A percentile compares a stretch with the other conserved stretches of the same genome.
Evolutionary conservation across 2,329 filamentous ascomycete species (phyloP).

Genomic region (Alternaria burnsii): DNA sequence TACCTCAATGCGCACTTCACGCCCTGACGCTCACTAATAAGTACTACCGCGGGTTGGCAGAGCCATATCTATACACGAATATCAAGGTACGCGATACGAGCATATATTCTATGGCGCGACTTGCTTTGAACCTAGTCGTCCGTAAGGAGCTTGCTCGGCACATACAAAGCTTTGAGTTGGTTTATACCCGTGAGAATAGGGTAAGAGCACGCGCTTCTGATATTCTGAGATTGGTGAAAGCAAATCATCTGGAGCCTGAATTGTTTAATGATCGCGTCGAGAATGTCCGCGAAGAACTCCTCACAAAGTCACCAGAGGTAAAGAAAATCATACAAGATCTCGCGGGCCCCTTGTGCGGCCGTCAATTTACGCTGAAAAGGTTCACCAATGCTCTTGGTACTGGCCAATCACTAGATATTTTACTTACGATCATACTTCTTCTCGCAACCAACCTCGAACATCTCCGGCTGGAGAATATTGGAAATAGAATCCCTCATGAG

Average conservation of each 20-base stretch:
- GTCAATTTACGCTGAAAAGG: background rate
- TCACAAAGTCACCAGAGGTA: background rate
- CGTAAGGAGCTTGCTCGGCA: background rate
- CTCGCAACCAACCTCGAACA: background rate
- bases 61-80: background rate
- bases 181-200: background rate
- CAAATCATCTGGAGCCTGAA: background rate
- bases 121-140: background rate
- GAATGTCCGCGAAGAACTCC: background rate
- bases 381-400: background rate
- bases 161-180: background rate
- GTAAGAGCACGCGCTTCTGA: background rate
- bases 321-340: background rate
- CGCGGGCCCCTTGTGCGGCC: too few species aligned
- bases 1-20: background rate
- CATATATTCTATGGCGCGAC: background rate
- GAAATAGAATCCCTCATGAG: too few species aligned
- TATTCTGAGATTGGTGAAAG: too few species aligned
- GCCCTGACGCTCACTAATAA: background rate
- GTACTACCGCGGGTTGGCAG: background rate
- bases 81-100: background rate
- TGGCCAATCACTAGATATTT: background rate
- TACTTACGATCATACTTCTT: background rate
- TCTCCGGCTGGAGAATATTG: too few species aligned
- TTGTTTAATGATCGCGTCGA: rapidly evolving